Evolutionary conservation across 2,329 filamentous ascomycete species (phyloP).

Genomic region (Fusarium burgessii): DNA sequence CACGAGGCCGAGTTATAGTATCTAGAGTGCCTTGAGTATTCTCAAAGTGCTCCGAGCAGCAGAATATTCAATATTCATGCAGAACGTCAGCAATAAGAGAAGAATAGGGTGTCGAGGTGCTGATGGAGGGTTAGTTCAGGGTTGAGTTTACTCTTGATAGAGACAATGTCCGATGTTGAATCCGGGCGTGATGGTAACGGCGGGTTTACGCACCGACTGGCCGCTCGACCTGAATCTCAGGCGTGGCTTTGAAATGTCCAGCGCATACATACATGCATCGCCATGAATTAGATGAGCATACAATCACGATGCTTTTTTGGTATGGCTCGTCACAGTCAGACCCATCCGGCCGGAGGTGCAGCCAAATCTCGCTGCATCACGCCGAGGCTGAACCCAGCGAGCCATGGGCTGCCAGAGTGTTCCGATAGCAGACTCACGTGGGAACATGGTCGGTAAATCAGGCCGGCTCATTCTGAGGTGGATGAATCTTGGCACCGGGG

Average conservation of each 20-base stretch:
- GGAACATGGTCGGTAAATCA: conserved; percentile 19
- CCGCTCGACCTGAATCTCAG: conserved; percentile 15
- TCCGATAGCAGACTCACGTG: conserved; percentile 28
- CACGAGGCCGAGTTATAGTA: neutral
- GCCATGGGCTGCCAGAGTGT: conserved; percentile 18
- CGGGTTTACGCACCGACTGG: conserved; percentile 27
- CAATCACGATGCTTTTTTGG: conserved; percentile 13
- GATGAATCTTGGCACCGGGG: conserved; percentile 22
- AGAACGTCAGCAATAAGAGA: conserved; percentile 12
- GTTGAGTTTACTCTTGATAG: conserved; percentile 29
- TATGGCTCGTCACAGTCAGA: conserved; percentile 5
- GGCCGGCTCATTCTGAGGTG: conserved; percentile 23
- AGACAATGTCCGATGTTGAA: conserved; percentile 25
- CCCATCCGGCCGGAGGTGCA: conserved; percentile 19
- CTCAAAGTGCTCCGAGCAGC: neutral
- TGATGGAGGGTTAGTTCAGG: conserved; percentile 25
- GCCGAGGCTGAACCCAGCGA: conserved; percentile 17
- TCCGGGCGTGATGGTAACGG: conserved; percentile 16
- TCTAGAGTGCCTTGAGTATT: neutral
- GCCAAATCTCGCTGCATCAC: conserved; percentile 1
- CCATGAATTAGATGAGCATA: neutral
- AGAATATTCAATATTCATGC: conserved; percentile 21
- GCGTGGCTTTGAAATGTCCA: conserved; percentile 16
- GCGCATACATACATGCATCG: neutral
- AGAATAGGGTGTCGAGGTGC: conserved; percentile 27